Evolutionary conservation across 371 early-diverging fungal species (phyloP), one percentile per base, ranked within the genome.

Genomic region (Apophysomyces variabilis): DNA sequence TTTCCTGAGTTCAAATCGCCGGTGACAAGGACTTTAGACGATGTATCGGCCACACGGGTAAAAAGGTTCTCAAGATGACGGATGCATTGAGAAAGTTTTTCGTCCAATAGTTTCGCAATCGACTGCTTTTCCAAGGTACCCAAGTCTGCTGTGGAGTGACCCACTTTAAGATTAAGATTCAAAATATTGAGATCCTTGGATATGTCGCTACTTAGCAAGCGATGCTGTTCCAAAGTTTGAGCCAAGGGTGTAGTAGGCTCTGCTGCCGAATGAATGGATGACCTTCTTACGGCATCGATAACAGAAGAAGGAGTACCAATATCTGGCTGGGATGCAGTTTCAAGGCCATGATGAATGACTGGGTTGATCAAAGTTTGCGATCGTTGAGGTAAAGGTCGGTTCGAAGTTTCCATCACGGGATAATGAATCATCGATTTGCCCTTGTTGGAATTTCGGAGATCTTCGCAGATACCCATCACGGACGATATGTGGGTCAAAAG

Each of bases 1-100:
- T 99, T 99, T 54, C 99, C 99, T 12, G 96, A 93, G 68, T 99
- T 99, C 64, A 99, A 77, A 73, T 99, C 99, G 60, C 99, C 99
- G 3, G 98, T 97, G 44, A 99, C 96, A 35, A 99, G 80, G 4
- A 99, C 94, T 77, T 93, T 92, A 63, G 94, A 95, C 21, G 92
- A 91, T 37, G 89, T 93, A 82, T 99, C 99, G 13, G 87, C 81
- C 11, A 98, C 91, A 36, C 99, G 90, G 26, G 82, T 80, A 39
- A 87, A 72, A 14, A 99, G 87, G 58, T 89, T 90, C 62, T 92
- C 90, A 26, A 97, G 81, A 72, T 98, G 95, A 38, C 84, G 83
- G 50, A 83, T 70, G 67, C 87, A 87, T 69, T 89, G 87, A 45
- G 75, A 66, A 32, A 93, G 75, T 21, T 87, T 82, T 38, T 89